Base-by-base conservation (phyloP, 176 grass and related monocot genomes). In the Dactylis glomerata region DNA sequence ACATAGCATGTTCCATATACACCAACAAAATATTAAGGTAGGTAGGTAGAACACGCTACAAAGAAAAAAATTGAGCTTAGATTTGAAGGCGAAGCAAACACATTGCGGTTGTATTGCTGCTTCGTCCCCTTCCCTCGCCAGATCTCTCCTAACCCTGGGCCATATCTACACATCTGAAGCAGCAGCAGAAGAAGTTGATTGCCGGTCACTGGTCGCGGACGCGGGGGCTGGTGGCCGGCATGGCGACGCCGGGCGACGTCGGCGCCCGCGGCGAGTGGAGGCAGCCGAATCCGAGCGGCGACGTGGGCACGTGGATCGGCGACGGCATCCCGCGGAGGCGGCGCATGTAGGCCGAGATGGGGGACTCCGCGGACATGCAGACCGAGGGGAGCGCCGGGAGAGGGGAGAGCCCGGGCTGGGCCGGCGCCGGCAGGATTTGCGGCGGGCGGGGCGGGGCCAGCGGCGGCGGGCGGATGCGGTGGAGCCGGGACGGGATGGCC, bases 291-390 rank as follows among this genome's bases (percentile, higher is more conserved):
- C 96, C 96, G 37, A 96, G 75, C 50, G 93, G 89, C 83, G 89
- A 92, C 8, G 87, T 89, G 2, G 89, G 89, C 4, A 79, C 57
- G n/a, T 83, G 79, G 80, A 90, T 83, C 65, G 88, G 89, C 77
- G 86, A 88, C 3, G 87, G 77, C 76, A 73, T 82, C 83, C 76
- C 86, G 31, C 89, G 96, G 75, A 94, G 87, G 13, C 88, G 91
- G 75, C 96, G 96, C 93, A 99, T 93, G 89, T 99, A 99, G 49
- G 93, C 91, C 26, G 96, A 99, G 81, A 99, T 95, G 26, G 96
- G 96, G 28, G 96, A 99, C 84, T 99, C 96, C 0, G 89, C 96
- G 5, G 96, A 86, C 81, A 92, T 81, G 67, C 89, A 93, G 51
- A 96, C 89, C 0, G 89, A 42, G 8, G 96, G 96, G 40, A 99